A percentile compares a stretch with the other conserved stretches of the same genome.
Evolutionary conservation across 331 rosid species (phyloP).

Genomic region (Malus hybrid): DNA sequence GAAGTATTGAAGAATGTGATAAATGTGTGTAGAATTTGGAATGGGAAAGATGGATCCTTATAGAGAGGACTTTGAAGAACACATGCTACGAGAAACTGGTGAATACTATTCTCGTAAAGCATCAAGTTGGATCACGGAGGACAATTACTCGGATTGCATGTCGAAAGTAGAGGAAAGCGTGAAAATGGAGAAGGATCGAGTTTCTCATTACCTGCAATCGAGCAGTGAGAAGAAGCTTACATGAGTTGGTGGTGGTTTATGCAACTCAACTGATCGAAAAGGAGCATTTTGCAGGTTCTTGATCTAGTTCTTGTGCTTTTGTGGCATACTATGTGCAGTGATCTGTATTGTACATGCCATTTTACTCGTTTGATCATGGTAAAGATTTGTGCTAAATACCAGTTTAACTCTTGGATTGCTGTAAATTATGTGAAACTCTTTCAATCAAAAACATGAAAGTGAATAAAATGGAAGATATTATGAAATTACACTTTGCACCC

Average conservation of each 20-base stretch:
- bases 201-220: conserved; percentile 40
- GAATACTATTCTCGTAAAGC: conserved; percentile 59
- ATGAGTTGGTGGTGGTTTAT: conserved; percentile 42
- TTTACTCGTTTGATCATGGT: background rate
- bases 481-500: no score
- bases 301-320: conserved; percentile 27
- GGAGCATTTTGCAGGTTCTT: conserved; percentile 37
- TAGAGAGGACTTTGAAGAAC: conserved; percentile 46
- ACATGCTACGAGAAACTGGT: conserved; percentile 42
- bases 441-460: background rate
- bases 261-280: conserved; percentile 52
- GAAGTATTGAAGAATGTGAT: conserved; percentile 46
- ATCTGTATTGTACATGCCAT: no score
- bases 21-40: conserved; percentile 53
- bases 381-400: background rate
- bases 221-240: conserved; percentile 57
- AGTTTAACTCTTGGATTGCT: background rate
- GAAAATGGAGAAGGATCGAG: conserved; percentile 62
- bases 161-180: conserved; percentile 74
- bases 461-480: no score
- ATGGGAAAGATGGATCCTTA: conserved; percentile 42
- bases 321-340: no score
- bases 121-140: conserved; percentile 52
- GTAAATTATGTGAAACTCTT: no score
- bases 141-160: conserved; percentile 67